These are phyloP conservation scores for Phascolomyces articulosus DNA, from an alignment of 371 early-diverging fungal genomes.

Conservation along the genomic window DNA sequence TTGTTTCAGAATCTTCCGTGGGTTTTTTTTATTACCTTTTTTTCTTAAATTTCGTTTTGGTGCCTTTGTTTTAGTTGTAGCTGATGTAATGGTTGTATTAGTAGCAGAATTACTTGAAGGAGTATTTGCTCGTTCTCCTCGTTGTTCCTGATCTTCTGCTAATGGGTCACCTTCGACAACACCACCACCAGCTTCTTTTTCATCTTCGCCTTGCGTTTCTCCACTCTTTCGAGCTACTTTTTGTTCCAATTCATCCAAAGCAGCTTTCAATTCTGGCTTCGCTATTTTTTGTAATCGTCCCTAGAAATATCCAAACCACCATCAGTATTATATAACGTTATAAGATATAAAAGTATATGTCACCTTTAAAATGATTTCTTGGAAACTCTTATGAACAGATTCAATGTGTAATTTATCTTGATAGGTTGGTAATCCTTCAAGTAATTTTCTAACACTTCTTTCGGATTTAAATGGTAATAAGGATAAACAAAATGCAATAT, in stretches of 20 bases:
- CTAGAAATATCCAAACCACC: slow-evolving; percentile 26
- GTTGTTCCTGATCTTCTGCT: neutral
- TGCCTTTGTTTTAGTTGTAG: neutral
- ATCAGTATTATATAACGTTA: neutral
- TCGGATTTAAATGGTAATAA: slow-evolving; percentile 87
- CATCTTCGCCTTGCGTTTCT: slow-evolving; percentile 12
- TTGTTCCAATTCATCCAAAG: slow-evolving; percentile 82
- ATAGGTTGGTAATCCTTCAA: slow-evolving; percentile 80
- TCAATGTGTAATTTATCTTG: slow-evolving; percentile 89
- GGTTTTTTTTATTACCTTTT: slow-evolving; percentile 1
- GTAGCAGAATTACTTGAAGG: too few species aligned
- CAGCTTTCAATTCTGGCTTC: slow-evolving; percentile 73
- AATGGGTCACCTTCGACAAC: neutral
- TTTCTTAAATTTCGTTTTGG: neutral
- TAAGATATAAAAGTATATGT: neutral
- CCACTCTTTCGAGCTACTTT: slow-evolving; percentile 50
- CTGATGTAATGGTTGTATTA: neutral
- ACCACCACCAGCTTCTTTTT: neutral
- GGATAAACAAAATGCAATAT: slow-evolving; percentile 91
- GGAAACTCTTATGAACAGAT: slow-evolving; percentile 77
- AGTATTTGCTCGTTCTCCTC: too few species aligned
- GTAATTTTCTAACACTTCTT: slow-evolving; percentile 77
- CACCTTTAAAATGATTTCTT: slow-evolving; percentile 88
- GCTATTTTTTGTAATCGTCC: slow-evolving; percentile 65
- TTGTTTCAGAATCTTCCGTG: neutral